phyloP scores from a whole-genome alignment of 495 filamentous ascomycete genomes.

The Jackrogersella minutella region DNA sequence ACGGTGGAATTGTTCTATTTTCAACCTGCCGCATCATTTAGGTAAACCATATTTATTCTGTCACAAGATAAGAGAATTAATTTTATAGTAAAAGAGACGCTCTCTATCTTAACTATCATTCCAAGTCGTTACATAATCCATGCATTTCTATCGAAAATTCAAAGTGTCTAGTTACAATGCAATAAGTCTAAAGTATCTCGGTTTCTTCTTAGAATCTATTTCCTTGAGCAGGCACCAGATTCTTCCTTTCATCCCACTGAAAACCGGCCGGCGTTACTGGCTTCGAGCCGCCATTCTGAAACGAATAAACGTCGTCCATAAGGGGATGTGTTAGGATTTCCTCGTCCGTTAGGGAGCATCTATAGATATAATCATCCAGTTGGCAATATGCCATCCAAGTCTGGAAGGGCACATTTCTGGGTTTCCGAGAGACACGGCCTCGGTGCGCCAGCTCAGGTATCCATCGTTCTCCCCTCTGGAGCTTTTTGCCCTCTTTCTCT shows the following conservation, averaged over 20 bases:
- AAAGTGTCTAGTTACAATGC: not conserved
- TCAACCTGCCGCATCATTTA: too few relatives aligned
- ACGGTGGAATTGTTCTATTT: too few relatives aligned
- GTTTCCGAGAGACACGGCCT: conserved; percentile 11
- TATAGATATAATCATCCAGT: conserved; percentile 33
- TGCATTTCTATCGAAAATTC: not conserved
- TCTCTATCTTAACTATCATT: too few relatives aligned
- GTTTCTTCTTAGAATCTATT: not conserved
- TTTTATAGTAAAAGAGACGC: too few relatives aligned
- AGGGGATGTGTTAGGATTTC: conserved; percentile 21
- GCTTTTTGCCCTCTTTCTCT: not conserved
- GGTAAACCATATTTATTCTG: too few relatives aligned
- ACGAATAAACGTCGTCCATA: conserved; percentile 31
- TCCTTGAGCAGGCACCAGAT: conserved; percentile 12
- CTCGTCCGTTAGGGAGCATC: conserved; percentile 15
- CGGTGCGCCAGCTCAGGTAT: conserved; percentile 32
- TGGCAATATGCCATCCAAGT: conserved; percentile 36
- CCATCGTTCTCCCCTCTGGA: conserved; percentile 30
- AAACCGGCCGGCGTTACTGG: conserved; percentile 24
- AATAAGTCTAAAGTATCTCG: not conserved
- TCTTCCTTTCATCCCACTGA: conserved; percentile 15
- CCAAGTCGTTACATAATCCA: too few relatives aligned
- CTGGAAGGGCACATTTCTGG: conserved; percentile 11
- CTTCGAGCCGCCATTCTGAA: conserved; percentile 16
- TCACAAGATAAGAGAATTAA: too few relatives aligned